phyloP scores from a whole-genome alignment of 78 protist species.

The Creolimax fragrantissima region DNA sequence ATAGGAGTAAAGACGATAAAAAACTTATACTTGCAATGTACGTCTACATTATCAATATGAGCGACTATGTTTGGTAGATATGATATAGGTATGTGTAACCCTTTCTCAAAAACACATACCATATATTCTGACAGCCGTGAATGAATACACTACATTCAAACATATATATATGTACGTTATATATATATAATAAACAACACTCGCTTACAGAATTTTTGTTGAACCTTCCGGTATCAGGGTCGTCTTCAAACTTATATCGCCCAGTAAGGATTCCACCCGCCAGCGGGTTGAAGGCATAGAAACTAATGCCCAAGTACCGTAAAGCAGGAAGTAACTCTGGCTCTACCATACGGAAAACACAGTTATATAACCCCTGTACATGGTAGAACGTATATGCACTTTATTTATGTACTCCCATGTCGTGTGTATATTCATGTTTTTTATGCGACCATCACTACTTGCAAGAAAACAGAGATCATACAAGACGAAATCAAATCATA shows the following conservation, averaged over 20 bases:
- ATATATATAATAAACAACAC: too few species aligned
- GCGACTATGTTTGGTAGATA: background rate
- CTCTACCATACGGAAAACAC: background rate
- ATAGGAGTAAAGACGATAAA: background rate
- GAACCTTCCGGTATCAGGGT: background rate
- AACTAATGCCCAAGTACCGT: background rate
- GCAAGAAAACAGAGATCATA: too few species aligned
- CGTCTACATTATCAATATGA: background rate
- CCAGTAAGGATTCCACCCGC: constrained; percentile 19
- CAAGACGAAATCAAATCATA: too few species aligned
- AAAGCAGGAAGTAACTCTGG: background rate
- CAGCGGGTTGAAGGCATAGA: constrained; percentile 13
- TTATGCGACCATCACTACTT: too few species aligned
- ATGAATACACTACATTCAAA: background rate
- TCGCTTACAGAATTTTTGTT: background rate
- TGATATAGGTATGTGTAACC: background rate
- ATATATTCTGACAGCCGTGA: background rate
- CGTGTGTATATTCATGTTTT: too few species aligned
- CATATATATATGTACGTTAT: too few species aligned
- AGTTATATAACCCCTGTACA: background rate
- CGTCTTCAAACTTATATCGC: background rate
- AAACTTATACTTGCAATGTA: background rate
- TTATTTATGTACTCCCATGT: too few species aligned
- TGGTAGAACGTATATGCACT: too few species aligned
- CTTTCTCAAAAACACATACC: background rate